A percentile compares a stretch with the other conserved stretches of the same genome.
Conservation (phyloP, 352 stramenopile species). For the Globisporangium mamillatum region DNA sequence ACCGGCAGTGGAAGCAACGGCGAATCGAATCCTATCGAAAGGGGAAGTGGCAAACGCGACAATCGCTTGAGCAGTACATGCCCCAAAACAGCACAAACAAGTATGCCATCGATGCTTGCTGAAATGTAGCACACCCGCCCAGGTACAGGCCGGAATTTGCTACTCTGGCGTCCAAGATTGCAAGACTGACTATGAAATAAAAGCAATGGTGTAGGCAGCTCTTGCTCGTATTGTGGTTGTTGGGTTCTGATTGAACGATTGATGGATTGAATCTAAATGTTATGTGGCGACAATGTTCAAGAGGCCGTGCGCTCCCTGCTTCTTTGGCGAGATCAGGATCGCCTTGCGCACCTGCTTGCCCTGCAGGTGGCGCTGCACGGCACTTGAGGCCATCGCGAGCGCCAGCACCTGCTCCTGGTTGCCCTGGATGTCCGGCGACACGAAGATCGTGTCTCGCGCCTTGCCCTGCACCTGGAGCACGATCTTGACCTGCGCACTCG, state of each 20-base stretch:
- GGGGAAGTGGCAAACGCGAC: not conserved
- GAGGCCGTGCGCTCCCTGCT: conserved; percentile 67
- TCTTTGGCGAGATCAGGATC: conserved; percentile 80
- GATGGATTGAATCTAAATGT: not conserved
- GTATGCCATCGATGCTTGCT: too few relatives aligned
- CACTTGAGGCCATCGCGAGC: conserved; percentile 49
- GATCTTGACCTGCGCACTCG: conserved; percentile 73
- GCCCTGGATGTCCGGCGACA: conserved; percentile 41
- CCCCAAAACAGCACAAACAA: too few relatives aligned
- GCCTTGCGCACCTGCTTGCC: conserved; percentile 65
- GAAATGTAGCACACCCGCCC: not conserved
- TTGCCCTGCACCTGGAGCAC: conserved; percentile 83
- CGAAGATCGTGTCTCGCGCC: conserved; percentile 65
- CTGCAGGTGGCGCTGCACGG: conserved; percentile 67
- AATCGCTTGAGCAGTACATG: too few relatives aligned
- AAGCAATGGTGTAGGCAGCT: not conserved
- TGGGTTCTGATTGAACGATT: not conserved
- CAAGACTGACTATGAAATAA: not conserved
- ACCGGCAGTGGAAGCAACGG: not conserved
- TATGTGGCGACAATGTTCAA: conserved; percentile 76
- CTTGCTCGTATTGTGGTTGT: not conserved
- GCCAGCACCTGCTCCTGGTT: conserved; percentile 64
- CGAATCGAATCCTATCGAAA: not conserved
- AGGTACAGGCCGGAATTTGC: not conserved
- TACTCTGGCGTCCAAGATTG: not conserved